Base-by-base conservation (phyloP, 495 filamentous ascomycete genomes). In the Apiosordaria backusii region DNA sequence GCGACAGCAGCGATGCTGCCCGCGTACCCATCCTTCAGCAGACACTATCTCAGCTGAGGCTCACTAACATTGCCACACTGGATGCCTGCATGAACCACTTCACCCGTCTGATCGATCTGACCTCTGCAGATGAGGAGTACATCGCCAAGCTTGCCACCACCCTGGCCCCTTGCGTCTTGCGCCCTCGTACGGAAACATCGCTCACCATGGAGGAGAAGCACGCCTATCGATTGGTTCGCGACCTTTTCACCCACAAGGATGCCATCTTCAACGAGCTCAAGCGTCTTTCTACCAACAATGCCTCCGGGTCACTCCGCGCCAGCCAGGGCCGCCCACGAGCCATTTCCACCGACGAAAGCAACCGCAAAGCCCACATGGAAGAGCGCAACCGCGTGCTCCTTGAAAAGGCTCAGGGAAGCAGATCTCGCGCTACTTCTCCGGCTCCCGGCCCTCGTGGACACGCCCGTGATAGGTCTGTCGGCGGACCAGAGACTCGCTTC, bases 71-170 rank as follows among this genome's bases (percentile, higher is more conserved):
- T 75, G 95, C 95, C 64, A 97, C 95, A 29, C 90, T 99, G 72
- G 95, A 99, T 79, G 95, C 96, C 57, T 89, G 97, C 75, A 96
- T 93, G 82, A 98, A 96, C 64, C 95, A 99, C 79, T 97, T 98
- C 76, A 97, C 95, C 16, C 91, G 96, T 65, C 81, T 99, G 67
- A 93, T 99, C 75, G 96, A 99, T 70, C 84, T 98, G 64, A 99
- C 95, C 5, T 97, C 93, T 45, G 95, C 95, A 58, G 94, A 97
- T 67, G 95, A 98, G 76, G 80, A 88, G 60, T 98, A 92, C 75
- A 78, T 97, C 64, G 73, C 89, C 59, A 80, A 88, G 27, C 84
- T 99, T 26, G 91, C 93, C 4, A 88, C 88, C 61, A 78, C 79
- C n/a, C 83, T 99, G 19, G 87, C 96, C 0, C 89, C 92, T 26